Evolutionary conservation across 257 asterid genomes (phyloP).

Genomic region (Forsythia viridissima): DNA sequence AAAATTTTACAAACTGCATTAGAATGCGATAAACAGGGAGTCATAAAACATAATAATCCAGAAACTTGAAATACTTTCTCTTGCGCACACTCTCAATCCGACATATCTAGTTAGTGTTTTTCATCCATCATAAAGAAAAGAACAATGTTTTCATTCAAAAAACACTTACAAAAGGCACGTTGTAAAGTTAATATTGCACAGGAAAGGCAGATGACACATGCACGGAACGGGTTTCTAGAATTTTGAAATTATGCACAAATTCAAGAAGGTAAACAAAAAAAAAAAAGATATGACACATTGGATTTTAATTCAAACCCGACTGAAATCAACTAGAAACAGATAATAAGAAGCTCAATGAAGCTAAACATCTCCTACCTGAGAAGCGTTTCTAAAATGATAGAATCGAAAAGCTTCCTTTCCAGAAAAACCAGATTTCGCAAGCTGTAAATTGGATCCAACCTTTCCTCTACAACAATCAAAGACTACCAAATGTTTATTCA

Average conservation of each 20-base stretch:
- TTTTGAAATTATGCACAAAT: neutral
- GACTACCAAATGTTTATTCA: neutral
- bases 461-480: slow-evolving; percentile 58
- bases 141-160: neutral
- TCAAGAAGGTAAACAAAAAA: neutral
- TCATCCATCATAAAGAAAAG: neutral
- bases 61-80: neutral
- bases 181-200: slow-evolving; percentile 1
- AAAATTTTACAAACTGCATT: slow-evolving; percentile 8
- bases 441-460: slow-evolving; percentile 47
- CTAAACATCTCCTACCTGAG: slow-evolving; percentile 59
- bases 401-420: slow-evolving; percentile 51
- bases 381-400: slow-evolving; percentile 70
- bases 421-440: slow-evolving; percentile 38
- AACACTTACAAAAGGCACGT: neutral
- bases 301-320: neutral
- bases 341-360: slow-evolving; percentile 1
- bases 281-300: neutral
- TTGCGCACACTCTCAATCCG: neutral
- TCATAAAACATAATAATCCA: neutral
- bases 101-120: too few relatives aligned
- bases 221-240: neutral
- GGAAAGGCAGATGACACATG: neutral
- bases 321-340: slow-evolving; percentile 11
- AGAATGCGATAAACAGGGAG: slow-evolving; percentile 4